A percentile compares a stretch with the other conserved stretches of the same genome.
phyloP scores from a whole-genome alignment of 2,329 filamentous ascomycete species.

The Sporothrix dimorphospora region DNA sequence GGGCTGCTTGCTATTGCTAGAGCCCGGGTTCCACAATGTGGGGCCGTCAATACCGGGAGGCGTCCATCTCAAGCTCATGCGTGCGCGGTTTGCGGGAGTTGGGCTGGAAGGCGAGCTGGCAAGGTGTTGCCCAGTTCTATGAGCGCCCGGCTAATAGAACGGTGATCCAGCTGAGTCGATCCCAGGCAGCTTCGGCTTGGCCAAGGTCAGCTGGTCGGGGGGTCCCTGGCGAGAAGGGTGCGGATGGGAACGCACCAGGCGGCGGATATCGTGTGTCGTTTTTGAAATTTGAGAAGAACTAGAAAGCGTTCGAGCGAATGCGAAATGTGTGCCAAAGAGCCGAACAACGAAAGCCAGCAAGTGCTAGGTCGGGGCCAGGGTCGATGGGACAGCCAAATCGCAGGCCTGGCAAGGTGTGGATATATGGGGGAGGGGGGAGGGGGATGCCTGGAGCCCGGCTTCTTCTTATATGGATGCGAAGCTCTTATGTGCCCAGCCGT shows the following conservation, averaged over 20 bases:
- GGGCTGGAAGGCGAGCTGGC: background rate
- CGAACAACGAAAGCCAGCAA: background rate
- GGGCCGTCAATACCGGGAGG: slow-evolving; percentile 24
- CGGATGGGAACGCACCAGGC: slow-evolving; percentile 15
- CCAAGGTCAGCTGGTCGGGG: background rate
- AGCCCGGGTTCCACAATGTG: slow-evolving; percentile 14
- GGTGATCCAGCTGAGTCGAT: slow-evolving; percentile 16
- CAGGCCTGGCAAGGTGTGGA: slow-evolving; percentile 21
- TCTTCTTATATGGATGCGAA: slow-evolving; percentile 21
- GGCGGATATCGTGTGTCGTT: background rate
- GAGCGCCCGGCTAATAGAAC: slow-evolving; percentile 19
- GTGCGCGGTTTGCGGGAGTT: background rate
- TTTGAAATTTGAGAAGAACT: background rate
- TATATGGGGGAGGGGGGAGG: slow-evolving; percentile 1
- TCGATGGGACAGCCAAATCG: slow-evolving; percentile 7
- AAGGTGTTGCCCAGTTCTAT: background rate
- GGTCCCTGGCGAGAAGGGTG: background rate
- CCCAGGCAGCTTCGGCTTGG: slow-evolving; percentile 5
- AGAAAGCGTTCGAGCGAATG: background rate
- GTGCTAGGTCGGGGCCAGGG: slow-evolving; percentile 15
- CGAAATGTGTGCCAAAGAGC: slow-evolving; percentile 11
- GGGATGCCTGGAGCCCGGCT: slow-evolving; percentile 8
- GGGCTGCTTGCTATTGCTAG: background rate
- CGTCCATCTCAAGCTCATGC: slow-evolving; percentile 31
- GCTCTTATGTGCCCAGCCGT: slow-evolving; percentile 9